A percentile compares a stretch with the other conserved stretches of the same genome.
phyloP scores from a whole-genome alignment of 805 yeast genomes.

The Pichia paraexigua region DNA sequence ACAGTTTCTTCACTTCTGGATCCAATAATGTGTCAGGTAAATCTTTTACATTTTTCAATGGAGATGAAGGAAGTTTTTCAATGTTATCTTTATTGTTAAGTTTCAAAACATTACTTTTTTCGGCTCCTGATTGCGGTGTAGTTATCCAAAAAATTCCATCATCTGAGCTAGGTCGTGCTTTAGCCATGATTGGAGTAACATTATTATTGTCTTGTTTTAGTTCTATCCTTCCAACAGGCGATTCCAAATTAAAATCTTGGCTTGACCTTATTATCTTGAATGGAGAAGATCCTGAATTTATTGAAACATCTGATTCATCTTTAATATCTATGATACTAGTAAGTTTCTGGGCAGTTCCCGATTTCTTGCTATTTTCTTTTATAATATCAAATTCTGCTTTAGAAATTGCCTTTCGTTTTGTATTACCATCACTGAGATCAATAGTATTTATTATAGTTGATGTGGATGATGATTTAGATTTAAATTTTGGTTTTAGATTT shows the following conservation, averaged over 20 bases:
- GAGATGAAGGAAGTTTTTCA: slow-evolving; percentile 33
- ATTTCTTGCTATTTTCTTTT: neutral
- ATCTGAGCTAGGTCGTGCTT: slow-evolving; percentile 23
- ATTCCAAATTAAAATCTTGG: slow-evolving; percentile 9
- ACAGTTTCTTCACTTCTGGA: slow-evolving; percentile 25
- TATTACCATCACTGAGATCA: neutral
- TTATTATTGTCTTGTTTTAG: neutral
- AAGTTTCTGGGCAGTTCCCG: neutral
- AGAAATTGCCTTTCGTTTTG: slow-evolving; percentile 4
- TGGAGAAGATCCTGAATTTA: slow-evolving; percentile 3
- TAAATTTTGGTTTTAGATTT: neutral
- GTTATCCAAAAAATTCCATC: slow-evolving; percentile 35
- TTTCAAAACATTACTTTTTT: neutral
- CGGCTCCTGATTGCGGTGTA: slow-evolving; percentile 24
- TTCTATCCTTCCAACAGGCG: neutral
- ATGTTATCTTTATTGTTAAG: neutral
- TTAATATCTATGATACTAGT: neutral
- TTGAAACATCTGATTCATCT: slow-evolving; percentile 4
- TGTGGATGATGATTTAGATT: neutral
- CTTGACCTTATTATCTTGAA: slow-evolving; percentile 8
- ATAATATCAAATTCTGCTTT: neutral
- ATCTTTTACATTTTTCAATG: slow-evolving; percentile 24
- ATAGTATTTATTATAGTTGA: slow-evolving; percentile 1
- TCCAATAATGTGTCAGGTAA: slow-evolving; percentile 19
- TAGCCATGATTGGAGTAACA: neutral